A percentile compares a stretch with the other conserved stretches of the same genome.
These are phyloP conservation scores for Berkeleyomyces rouxiae DNA, from an alignment of 2,329 filamentous ascomycete species.

Conservation along the genomic window DNA sequence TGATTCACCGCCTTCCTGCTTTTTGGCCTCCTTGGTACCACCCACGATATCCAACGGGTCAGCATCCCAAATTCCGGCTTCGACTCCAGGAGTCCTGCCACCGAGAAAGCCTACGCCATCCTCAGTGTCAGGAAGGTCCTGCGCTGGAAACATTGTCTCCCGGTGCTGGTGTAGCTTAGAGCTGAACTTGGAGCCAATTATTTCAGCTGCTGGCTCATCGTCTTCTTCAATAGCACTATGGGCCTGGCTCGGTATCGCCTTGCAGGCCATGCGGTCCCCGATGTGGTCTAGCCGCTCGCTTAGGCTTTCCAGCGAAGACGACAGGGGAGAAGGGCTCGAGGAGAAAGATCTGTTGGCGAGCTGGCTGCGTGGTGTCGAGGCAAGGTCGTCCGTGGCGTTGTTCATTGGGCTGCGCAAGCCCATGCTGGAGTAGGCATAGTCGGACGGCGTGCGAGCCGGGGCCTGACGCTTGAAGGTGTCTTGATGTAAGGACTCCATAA, in stretches of 20 bases:
- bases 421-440: slow-evolving; percentile 3
- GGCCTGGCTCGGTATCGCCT: background rate
- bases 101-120: background rate
- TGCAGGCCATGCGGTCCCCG: slow-evolving; percentile 3
- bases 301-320: background rate
- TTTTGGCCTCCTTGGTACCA: background rate
- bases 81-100: background rate
- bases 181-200: background rate
- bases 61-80: slow-evolving; percentile 12
- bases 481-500: slow-evolving; percentile 11
- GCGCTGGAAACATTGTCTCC: background rate
- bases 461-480: slow-evolving; percentile 11
- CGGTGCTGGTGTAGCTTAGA: background rate
- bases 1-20: background rate
- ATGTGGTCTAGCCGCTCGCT: slow-evolving; percentile 4
- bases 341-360: background rate
- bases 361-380: slow-evolving; percentile 2
- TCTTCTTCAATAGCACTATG: slow-evolving; percentile 1
- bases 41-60: slow-evolving; percentile 8
- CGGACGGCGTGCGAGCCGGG: slow-evolving; percentile 4
- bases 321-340: background rate
- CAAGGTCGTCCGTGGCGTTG: background rate
- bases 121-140: background rate
- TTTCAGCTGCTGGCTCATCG: background rate
- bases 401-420: background rate